A percentile compares a stretch with the other conserved stretches of the same genome.
Conservation (phyloP, 805 yeast genomes). For the Wickerhamomyces rabaulensis region DNA sequence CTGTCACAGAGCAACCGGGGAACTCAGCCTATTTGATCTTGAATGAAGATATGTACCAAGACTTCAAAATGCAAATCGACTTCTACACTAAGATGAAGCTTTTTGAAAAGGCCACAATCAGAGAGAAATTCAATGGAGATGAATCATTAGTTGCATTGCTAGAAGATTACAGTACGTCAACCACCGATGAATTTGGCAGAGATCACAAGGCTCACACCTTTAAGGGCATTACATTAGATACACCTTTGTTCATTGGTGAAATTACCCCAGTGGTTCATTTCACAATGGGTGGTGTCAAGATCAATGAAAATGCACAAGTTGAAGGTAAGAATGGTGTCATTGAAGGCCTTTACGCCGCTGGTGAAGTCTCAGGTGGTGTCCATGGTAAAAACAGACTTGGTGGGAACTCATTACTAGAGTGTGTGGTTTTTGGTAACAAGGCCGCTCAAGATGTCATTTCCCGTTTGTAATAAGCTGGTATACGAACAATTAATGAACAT, state of each 20-base stretch:
- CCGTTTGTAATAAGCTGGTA: background rate
- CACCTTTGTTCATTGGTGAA: slow-evolving; percentile 40
- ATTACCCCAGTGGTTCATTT: slow-evolving; percentile 62
- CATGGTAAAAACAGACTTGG: slow-evolving; percentile 56
- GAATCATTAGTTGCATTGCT: slow-evolving; percentile 19
- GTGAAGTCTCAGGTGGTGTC: slow-evolving; percentile 65
- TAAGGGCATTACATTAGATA: slow-evolving; percentile 20
- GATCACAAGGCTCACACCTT: slow-evolving; percentile 28
- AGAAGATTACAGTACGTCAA: slow-evolving; percentile 13
- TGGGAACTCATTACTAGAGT: slow-evolving; percentile 23
- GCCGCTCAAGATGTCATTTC: slow-evolving; percentile 30
- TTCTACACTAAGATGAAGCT: slow-evolving; percentile 41
- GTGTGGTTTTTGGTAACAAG: slow-evolving; percentile 46
- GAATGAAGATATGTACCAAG: slow-evolving; percentile 38
- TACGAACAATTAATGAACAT: no score
- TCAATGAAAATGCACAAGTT: slow-evolving; percentile 43
- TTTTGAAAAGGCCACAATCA: slow-evolving; percentile 25
- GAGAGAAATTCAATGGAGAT: slow-evolving; percentile 25
- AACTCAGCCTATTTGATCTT: slow-evolving; percentile 32
- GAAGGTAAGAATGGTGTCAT: slow-evolving; percentile 26
- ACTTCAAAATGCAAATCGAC: slow-evolving; percentile 43
- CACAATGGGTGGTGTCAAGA: slow-evolving; percentile 64
- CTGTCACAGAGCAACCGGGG: slow-evolving; percentile 30
- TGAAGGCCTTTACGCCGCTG: slow-evolving; percentile 53
- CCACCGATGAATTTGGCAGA: slow-evolving; percentile 33